Base-by-base conservation (phyloP, 2,329 filamentous ascomycete species). In the Trichoderma guizhouense region DNA sequence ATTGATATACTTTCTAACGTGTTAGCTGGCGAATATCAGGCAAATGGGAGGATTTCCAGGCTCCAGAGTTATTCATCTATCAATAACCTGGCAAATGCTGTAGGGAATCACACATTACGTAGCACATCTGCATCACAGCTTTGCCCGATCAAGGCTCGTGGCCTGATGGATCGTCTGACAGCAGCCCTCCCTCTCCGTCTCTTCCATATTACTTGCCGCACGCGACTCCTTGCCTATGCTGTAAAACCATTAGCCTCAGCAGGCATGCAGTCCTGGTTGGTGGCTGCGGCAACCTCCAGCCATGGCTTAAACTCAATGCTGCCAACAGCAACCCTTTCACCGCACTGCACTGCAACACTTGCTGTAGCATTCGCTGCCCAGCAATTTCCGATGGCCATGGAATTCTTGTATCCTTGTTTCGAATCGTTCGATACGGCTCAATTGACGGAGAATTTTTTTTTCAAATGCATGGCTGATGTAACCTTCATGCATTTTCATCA, bases 261-360 rank as follows among this genome's bases (percentile, higher is more conserved):
- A 7, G 11, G 21, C n/a, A 53, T 53, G 57, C 30, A 24, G 28
- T 60, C 57, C 30, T 34, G 26, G 18, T 60, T 53, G 55, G 67
- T 69, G 67, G 67, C 67, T 69, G 53, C 57, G 67, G 67, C 57
- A 69, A 36, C 36, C 36, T 18, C 30, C 53, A 69, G 67, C 67
- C 67, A 62, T 53, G 67, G 67, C 57, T 53, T 61, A 34, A 69
- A 69, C 67, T 62, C 57, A 69, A 69, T 62, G 57, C 9, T 26
- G 21, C 39, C 67, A 69, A 28, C 55, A 32, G 28, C 57, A 67
- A 67, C 64, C 47, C 64, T 43, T 36, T 8, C 18, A 36, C 3
- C 24, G 39, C 64, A 43, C 30, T 18, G 21, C 11, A 53, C 28
- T n/a, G 57, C 55, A 69, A 30, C 57, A 53, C 36, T 51, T 43